Evolutionary conservation across 139 green algal genomes (phyloP), one percentile per base, ranked within the genome.

Genomic region (Picochlorum costavermella): DNA sequence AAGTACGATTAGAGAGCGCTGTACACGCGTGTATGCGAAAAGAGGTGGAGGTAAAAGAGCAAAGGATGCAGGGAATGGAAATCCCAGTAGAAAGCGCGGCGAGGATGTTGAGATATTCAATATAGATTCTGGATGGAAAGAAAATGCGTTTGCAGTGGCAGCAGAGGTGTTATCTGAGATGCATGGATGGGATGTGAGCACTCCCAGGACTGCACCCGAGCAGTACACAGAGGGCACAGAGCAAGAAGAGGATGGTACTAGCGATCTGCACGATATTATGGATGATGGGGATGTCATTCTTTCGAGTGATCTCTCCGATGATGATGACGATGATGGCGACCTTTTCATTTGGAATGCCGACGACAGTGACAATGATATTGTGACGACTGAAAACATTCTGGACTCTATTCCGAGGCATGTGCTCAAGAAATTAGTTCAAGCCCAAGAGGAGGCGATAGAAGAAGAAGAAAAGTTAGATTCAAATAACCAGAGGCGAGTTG

Each of bases 391-490:
- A 31, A 44, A 56, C 26, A 16, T 66, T 28, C 31, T 66, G 3
- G 36, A 20, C 13, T 20, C n/a, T 26, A 44, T 66, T 31, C 60
- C 60, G 3, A 13, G n/a, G 12, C 60, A 66, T 40, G 16, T 66
- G 71, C 65, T 75, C 0, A 71, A 75, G 56, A 61, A 81, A 68
- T 72, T 83, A n/a, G 71, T 81, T 67, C 63, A 61, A 29, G 73
- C 80, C 10, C 80, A 86, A 65, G 46, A 55, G 2, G 74, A 68
- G 17, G 70, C 79, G 1, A 61, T 77, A 14, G 66, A 69, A 29
- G 73, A 81, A n/a, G 25, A 56, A 0, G 63, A 65, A 23, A 57
- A 63, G 4, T 43, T 86, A n/a, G 70, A 68, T 64, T 60, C 67
- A 3, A 48, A 50, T 3, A 50, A 49, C 3, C 55, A 57, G 8